Conservation (phyloP, 331 rosid species). For the Rhamnella rubrinervis region DNA sequence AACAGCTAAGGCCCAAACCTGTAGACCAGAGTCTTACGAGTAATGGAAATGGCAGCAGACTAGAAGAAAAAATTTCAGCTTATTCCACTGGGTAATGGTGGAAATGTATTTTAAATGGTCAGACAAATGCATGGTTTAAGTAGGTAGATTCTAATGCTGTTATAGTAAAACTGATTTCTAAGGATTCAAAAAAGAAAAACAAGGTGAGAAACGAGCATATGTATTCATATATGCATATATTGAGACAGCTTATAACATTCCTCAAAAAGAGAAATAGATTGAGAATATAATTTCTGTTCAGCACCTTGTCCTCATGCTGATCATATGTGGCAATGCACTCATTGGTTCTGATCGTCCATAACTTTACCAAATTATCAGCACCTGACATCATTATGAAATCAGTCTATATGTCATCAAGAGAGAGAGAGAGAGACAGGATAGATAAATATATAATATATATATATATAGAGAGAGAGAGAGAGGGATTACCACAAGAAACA, state of each 20-base stretch:
- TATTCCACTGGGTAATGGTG: neutral
- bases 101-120: neutral
- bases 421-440: too few species aligned
- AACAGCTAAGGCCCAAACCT: slow-evolving; percentile 94
- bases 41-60: slow-evolving; percentile 8
- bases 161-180: too few species aligned
- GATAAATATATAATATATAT: too few species aligned
- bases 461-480: slow-evolving; percentile 16
- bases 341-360: slow-evolving; percentile 80
- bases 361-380: slow-evolving; percentile 87
- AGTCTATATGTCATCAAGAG: slow-evolving; percentile 15
- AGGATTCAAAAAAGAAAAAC: too few species aligned
- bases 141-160: neutral
- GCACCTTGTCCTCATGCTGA: slow-evolving; percentile 90
- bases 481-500: slow-evolving; percentile 76
- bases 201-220: too few species aligned
- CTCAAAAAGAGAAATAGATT: neutral
- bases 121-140: neutral
- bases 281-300: neutral
- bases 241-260: neutral
- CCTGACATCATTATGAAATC: slow-evolving; percentile 52
- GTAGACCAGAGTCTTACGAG: slow-evolving; percentile 37
- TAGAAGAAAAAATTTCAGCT: neutral
- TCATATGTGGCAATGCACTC: slow-evolving; percentile 93
- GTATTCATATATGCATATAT: too few species aligned